These are phyloP conservation scores for Iodosphaeria phyllophila DNA, from an alignment of 2,329 filamentous ascomycete genomes.

Conservation along the genomic window DNA sequence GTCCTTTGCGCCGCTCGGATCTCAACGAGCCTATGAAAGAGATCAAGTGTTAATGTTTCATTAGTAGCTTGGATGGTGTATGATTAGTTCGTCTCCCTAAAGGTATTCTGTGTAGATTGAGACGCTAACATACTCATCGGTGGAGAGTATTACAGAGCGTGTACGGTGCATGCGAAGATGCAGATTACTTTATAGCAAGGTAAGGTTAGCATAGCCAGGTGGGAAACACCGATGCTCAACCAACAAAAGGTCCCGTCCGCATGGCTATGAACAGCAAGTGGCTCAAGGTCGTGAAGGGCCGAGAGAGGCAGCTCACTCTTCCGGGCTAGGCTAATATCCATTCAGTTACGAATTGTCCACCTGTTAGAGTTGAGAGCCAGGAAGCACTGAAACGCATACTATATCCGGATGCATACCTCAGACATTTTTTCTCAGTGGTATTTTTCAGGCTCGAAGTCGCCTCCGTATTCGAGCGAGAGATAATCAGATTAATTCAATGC, in stretches of 20 bases:
- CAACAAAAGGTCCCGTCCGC: background rate
- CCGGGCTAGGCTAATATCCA: constrained; percentile 11
- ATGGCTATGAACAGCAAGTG: background rate
- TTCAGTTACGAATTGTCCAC: too few species aligned
- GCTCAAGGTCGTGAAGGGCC: background rate
- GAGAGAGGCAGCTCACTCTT: constrained; percentile 7
- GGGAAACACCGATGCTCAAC: constrained; percentile 4
- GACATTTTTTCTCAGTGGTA: background rate
- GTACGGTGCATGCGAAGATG: constrained; percentile 70
- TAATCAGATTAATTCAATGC: too few species aligned
- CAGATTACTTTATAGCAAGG: constrained; percentile 50
- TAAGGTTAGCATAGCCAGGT: constrained; percentile 6
- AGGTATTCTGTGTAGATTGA: too few species aligned
- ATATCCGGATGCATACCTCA: background rate
- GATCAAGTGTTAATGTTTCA: background rate
- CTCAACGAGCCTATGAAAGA: constrained; percentile 51
- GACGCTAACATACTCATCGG: constrained; percentile 40
- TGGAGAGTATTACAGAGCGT: constrained; percentile 63
- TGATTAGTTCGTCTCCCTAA: too few species aligned
- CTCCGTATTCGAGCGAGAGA: too few species aligned
- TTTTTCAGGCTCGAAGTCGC: background rate
- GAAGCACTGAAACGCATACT: too few species aligned
- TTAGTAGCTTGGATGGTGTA: too few species aligned
- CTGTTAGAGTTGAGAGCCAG: too few species aligned
- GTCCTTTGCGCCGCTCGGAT: constrained; percentile 88